Base-by-base conservation (phyloP, 805 yeast genomes). In the Debaryomyces prosopidis region DNA sequence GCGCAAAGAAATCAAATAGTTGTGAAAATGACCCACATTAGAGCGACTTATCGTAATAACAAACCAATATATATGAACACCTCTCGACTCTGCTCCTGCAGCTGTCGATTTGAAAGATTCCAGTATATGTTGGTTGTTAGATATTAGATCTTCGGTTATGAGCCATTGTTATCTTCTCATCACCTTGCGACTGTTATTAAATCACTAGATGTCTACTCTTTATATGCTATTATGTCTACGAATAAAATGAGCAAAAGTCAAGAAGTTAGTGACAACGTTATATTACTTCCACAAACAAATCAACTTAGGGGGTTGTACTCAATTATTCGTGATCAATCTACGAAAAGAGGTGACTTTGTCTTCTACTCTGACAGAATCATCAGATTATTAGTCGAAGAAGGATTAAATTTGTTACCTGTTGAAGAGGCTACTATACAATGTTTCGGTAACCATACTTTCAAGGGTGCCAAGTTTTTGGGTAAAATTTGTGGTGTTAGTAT, bases 401-500 rank as follows among this genome's bases (percentile, higher is more conserved):
- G 98, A 33, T 80, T 94, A 59, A 92, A 94, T 66, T 90, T 88
- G 62, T 75, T 94, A 36, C 99, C 99, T 4, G 96, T 91, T n/a
- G 81, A 82, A 55, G 73, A 84, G 39, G 62, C 74, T 27, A 62
- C 71, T 3, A 85, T 94, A 38, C 76, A 76, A 42, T 91, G 98
- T 30, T 92, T 95, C 38, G 83, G 94, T 10, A 85, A 84, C 43
- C 77, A 81, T 51, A 68, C 69, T 32, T 89, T 80, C 63, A 76
- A 80, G 3, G 99, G 99, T 11, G 85, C 85, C 46, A 75, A 77
- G 48, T 92, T 92, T 65, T 71, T 81, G 59, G 98, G 99, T 36
- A 90, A 89, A 68, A 94, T 94, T 49, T 92, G 98, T 65, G 99
- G 99, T 53, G 99, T 94, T 31, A 89, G 97, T 14, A 94, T 94